These are phyloP conservation scores for Fagus crenata DNA, from an alignment of 306 rosid genomes.

Conservation along the genomic window DNA sequence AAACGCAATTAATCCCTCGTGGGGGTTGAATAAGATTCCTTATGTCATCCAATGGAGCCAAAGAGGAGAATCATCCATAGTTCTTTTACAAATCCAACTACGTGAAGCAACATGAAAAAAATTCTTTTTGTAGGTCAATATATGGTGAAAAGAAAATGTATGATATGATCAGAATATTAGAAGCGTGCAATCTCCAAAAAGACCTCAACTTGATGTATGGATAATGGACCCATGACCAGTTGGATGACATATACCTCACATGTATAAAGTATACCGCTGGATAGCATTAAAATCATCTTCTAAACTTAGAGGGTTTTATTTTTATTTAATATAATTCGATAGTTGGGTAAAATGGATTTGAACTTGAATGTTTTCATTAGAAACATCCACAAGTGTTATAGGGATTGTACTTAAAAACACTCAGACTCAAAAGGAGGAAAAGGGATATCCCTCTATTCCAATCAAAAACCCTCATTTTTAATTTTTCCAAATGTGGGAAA, in stretches of 20 bases:
- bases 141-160: neutral
- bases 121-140: neutral
- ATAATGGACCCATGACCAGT: neutral
- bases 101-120: neutral
- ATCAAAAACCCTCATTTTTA: too few species aligned
- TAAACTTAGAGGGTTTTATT: neutral
- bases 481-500: too few species aligned
- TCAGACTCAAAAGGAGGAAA: too few species aligned
- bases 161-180: constrained; percentile 24
- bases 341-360: too few species aligned
- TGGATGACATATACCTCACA: constrained; percentile 28
- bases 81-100: neutral
- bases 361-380: too few species aligned
- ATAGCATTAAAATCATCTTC: constrained; percentile 17
- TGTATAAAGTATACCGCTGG: constrained; percentile 15
- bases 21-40: constrained; percentile 44
- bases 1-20: constrained; percentile 39
- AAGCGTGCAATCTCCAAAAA: constrained; percentile 19
- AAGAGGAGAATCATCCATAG: constrained; percentile 14
- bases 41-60: constrained; percentile 32
- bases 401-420: too few species aligned
- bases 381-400: too few species aligned
- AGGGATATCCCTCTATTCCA: too few species aligned
- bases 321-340: too few species aligned
- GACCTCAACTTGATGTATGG: constrained; percentile 11